Percentiles rank a stretch among this genome's conserved stretches.
Conservation (phyloP, 1,139 yeast species). For the Pichia sp. region DNA sequence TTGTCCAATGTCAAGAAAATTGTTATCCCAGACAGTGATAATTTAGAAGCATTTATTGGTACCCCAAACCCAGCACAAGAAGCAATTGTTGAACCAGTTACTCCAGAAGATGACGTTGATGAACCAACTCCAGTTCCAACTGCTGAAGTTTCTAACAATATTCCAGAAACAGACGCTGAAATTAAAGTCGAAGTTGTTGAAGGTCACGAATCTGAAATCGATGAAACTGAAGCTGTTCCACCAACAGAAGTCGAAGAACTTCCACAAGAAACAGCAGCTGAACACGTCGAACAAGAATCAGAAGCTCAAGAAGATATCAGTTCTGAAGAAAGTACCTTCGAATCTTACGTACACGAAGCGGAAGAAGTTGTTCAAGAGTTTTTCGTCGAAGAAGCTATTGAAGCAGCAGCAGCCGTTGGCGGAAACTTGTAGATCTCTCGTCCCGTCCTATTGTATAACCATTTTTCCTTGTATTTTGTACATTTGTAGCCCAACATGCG, state of each 20-base stretch:
- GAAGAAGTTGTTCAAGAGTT: conserved; percentile 19
- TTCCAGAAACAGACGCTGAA: conserved; percentile 5
- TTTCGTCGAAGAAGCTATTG: conserved; percentile 22
- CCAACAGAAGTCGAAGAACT: neutral
- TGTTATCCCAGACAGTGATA: conserved; percentile 11
- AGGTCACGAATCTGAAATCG: neutral
- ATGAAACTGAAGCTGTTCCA: conserved; percentile 1
- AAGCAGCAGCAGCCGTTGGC: conserved; percentile 20
- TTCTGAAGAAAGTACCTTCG: neutral
- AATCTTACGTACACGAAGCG: conserved; percentile 17
- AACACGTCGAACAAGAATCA: neutral
- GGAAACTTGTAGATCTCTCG: neutral
- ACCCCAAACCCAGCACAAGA: conserved; percentile 6
- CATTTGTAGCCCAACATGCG: neutral
- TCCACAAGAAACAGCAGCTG: neutral
- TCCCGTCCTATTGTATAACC: neutral
- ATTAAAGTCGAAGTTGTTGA: neutral
- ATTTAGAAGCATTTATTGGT: conserved; percentile 9
- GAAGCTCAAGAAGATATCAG: neutral
- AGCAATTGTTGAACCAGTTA: conserved; percentile 7
- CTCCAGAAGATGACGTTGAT: conserved; percentile 11
- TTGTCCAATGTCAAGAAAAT: conserved; percentile 10
- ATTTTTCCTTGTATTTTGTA: neutral
- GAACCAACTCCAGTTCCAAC: conserved; percentile 10
- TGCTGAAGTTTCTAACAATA: neutral